Conservation (phyloP, 805 yeast species). For the Candida silvatica region DNA sequence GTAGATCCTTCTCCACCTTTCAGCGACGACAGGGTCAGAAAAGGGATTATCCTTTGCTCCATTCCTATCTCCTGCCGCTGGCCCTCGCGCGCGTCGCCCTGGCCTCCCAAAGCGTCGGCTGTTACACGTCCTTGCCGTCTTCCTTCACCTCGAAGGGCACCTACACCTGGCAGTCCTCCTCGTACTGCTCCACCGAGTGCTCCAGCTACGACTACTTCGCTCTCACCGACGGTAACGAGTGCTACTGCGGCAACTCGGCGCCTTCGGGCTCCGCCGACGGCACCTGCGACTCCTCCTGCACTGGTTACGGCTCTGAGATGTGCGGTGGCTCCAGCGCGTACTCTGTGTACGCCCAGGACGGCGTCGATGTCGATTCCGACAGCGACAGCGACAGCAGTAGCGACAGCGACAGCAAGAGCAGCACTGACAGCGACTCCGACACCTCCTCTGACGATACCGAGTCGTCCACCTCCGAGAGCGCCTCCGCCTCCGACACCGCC, state of each 20-base stretch:
- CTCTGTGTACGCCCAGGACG: conserved; percentile 33
- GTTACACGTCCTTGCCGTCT: conserved; percentile 28
- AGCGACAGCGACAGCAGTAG: conserved; percentile 10
- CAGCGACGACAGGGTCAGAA: no score
- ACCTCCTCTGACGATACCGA: conserved; percentile 4
- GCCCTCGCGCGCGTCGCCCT: not conserved
- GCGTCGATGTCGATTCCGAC: conserved; percentile 10
- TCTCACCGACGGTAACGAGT: conserved; percentile 40
- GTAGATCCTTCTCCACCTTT: no score
- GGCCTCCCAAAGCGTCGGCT: conserved; percentile 22
- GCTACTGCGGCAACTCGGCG: conserved; percentile 57
- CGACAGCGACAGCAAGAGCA: conserved; percentile 9
- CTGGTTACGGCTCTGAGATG: conserved; percentile 50
- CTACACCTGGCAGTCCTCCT: conserved; percentile 50
- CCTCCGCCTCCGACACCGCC: conserved; percentile 7
- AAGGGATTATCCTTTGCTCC: no score
- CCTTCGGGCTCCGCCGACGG: conserved; percentile 24
- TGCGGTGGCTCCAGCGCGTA: conserved; percentile 51
- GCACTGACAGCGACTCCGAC: not conserved
- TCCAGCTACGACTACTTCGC: conserved; percentile 42
- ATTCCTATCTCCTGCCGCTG: not conserved
- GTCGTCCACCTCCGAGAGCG: conserved; percentile 5
- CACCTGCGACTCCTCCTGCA: conserved; percentile 40
- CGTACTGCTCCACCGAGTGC: conserved; percentile 38
- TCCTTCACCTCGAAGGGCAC: conserved; percentile 35